phyloP scores from a whole-genome alignment of 2,329 filamentous ascomycete genomes.

The Talaromyces funiculosus region DNA sequence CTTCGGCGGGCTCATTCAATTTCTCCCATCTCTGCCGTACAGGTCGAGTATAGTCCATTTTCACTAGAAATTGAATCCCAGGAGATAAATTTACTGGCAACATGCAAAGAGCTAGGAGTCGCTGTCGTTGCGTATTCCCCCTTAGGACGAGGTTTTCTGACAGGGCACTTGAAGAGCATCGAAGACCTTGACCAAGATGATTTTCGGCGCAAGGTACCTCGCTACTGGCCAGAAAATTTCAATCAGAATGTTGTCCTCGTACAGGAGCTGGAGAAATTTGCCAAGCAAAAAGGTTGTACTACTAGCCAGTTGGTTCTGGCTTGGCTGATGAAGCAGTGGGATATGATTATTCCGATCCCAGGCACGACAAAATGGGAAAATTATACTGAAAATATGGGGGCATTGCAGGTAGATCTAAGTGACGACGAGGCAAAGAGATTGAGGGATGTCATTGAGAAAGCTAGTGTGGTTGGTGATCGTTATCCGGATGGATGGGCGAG shows the following conservation, averaged over 20 bases:
- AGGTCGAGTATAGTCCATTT: conserved; percentile 53
- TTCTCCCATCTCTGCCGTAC: conserved; percentile 46
- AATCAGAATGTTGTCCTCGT: conserved; percentile 31
- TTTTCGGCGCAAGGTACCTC: conserved; percentile 38
- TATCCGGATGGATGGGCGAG: not conserved
- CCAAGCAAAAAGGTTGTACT: not conserved
- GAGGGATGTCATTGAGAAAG: not conserved
- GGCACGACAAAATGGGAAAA: not conserved
- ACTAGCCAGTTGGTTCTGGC: not conserved
- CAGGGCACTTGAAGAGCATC: conserved; percentile 42
- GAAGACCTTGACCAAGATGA: conserved; percentile 46
- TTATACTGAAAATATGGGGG: not conserved
- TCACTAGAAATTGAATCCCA: not conserved
- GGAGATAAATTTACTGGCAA: conserved; percentile 5
- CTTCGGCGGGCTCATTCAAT: conserved; percentile 49
- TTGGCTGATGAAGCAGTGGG: not conserved
- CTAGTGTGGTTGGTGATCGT: not conserved
- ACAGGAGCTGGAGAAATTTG: conserved; percentile 26
- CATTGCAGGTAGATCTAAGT: not conserved
- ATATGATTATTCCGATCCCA: not conserved
- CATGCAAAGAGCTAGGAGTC: conserved; percentile 35
- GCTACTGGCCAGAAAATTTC: conserved; percentile 49
- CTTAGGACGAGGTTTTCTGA: conserved; percentile 53
- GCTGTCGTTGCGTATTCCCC: conserved; percentile 57
- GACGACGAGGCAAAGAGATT: not conserved